These are phyloP conservation scores for Colletotrichum truncatum DNA, from an alignment of 2,329 filamentous ascomycete genomes.

Conservation along the genomic window DNA sequence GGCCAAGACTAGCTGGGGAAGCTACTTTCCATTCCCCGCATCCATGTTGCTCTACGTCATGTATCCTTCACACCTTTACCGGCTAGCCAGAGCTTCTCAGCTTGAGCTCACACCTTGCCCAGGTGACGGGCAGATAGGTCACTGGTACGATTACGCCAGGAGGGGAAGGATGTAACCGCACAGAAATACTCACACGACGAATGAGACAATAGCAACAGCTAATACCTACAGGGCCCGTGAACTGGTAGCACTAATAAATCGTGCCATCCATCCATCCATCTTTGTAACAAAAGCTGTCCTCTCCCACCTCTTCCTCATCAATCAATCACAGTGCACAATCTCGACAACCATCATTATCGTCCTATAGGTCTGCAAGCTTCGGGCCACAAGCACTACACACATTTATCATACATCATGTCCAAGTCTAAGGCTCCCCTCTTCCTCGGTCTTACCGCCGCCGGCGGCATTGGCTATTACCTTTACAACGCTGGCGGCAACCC, in stretches of 20 bases:
- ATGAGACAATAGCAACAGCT: constrained; percentile 18
- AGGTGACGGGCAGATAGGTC: background rate
- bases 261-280: constrained; percentile 12
- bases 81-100: constrained; percentile 6
- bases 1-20: constrained; percentile 17
- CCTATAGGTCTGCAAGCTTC: background rate
- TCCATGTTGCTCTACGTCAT: constrained; percentile 38
- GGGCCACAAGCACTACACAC: background rate
- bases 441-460: constrained; percentile 70
- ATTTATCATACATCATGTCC: constrained; percentile 49
- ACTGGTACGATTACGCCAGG: constrained; percentile 18
- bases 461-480: constrained; percentile 87
- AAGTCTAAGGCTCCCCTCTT: constrained; percentile 56
- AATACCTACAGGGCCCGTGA: constrained; percentile 10
- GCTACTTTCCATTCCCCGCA: constrained; percentile 35
- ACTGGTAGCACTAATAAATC: constrained; percentile 29
- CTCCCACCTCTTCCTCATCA: background rate
- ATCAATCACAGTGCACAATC: constrained; percentile 13
- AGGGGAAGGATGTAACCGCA: constrained; percentile 18
- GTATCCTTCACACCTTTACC: constrained; percentile 32
- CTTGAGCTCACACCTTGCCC: constrained; percentile 6
- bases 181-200: background rate
- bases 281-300: background rate
- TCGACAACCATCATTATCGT: background rate
- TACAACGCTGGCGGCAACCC: constrained; percentile 86